These are phyloP conservation scores for Diplogelasinospora grovesii DNA, from an alignment of 495 filamentous ascomycete genomes.

Conservation along the genomic window DNA sequence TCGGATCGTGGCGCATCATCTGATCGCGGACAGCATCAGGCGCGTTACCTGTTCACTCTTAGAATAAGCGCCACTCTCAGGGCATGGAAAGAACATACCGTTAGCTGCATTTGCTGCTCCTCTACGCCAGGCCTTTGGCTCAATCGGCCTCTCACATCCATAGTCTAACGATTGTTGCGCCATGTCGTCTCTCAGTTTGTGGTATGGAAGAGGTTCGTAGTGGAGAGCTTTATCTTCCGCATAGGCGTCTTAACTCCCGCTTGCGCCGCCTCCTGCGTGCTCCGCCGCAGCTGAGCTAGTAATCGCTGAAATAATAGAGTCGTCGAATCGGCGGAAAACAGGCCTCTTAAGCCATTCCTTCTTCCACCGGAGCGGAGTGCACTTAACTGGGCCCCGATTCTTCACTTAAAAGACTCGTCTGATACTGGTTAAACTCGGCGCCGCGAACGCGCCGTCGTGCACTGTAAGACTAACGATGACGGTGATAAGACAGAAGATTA, in stretches of 20 bases:
- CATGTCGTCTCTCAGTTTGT: constrained; percentile 17
- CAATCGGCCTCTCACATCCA: constrained; percentile 7
- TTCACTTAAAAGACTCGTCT: constrained; percentile 16
- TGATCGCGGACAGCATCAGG: constrained; percentile 8
- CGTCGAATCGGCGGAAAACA: constrained; percentile 17
- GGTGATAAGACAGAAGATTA: constrained; percentile 15
- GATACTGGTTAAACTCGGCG: constrained; percentile 9
- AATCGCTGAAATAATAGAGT: neutral
- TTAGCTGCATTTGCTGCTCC: constrained; percentile 12
- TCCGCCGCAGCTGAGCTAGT: no score
- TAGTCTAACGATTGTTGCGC: constrained; percentile 4
- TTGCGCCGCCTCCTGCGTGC: no score
- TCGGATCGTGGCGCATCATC: constrained; percentile 4
- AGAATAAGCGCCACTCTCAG: neutral
- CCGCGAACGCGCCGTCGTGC: constrained; percentile 10
- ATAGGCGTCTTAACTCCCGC: no score
- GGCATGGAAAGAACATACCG: constrained; percentile 9
- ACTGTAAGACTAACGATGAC: constrained; percentile 11
- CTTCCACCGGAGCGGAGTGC: constrained; percentile 19
- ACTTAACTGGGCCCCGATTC: constrained; percentile 17
- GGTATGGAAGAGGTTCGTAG: constrained; percentile 14
- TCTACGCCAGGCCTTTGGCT: constrained; percentile 11
- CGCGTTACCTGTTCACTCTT: constrained; percentile 4
- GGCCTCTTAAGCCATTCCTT: constrained; percentile 20
- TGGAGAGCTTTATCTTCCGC: no score